Percentiles rank a stretch among this genome's conserved stretches.
Conservation (phyloP, 1,284 basidiomycete species). For the Sanghuangporus weigelae region DNA sequence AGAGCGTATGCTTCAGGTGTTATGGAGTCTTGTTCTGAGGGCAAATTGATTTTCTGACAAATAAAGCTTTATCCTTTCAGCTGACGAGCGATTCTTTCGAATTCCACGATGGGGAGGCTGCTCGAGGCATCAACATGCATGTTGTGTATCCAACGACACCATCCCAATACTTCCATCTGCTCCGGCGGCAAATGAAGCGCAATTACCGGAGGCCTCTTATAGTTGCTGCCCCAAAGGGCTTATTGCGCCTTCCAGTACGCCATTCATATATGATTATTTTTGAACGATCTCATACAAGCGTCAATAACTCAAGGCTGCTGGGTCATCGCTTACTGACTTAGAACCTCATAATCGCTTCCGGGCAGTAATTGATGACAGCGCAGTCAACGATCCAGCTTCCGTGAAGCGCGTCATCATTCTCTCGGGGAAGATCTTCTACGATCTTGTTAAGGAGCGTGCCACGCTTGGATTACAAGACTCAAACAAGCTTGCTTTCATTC, state of each 20-base stretch:
- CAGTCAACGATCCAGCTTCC: conserved; percentile 27
- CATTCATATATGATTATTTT: neutral
- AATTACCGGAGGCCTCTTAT: conserved; percentile 84
- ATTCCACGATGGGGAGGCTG: conserved; percentile 32
- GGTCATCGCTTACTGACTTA: conserved; percentile 65
- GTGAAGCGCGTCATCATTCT: conserved; percentile 57
- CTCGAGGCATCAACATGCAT: conserved; percentile 69
- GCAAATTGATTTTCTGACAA: neutral
- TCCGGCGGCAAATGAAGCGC: conserved; percentile 76
- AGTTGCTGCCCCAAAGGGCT: conserved; percentile 77
- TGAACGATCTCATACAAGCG: conserved; percentile 7
- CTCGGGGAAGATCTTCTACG: conserved; percentile 85
- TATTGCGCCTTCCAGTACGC: conserved; percentile 73
- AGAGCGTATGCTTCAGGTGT: conserved; percentile 80
- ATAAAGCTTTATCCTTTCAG: conserved; percentile 31
- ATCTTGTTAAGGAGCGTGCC: conserved; percentile 66
- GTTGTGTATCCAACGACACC: conserved; percentile 84
- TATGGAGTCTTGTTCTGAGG: neutral
- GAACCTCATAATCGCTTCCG: conserved; percentile 60
- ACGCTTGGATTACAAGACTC: conserved; percentile 39
- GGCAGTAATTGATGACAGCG: conserved; percentile 62
- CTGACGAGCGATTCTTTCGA: conserved; percentile 66
- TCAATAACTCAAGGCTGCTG: conserved; percentile 51
- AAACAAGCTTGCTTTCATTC: conserved; percentile 57
- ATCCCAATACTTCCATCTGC: conserved; percentile 85